These are phyloP conservation scores for Raffaelea ambrosiae DNA, from an alignment of 2,329 filamentous ascomycete species.

Conservation along the genomic window DNA sequence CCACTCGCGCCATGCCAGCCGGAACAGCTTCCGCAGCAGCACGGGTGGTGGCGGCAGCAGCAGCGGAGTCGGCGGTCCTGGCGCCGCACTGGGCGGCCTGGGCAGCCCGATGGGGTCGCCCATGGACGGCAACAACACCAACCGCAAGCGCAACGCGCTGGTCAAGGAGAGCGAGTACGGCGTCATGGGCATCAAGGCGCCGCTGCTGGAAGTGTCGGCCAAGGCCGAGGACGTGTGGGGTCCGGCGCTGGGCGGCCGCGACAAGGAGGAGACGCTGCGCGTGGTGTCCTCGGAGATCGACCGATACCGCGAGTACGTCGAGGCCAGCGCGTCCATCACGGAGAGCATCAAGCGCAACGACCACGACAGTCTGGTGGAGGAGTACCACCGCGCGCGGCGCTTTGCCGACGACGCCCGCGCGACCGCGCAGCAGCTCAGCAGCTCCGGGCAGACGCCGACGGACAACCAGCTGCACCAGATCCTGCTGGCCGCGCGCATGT, in stretches of 20 bases:
- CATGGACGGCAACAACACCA: neutral
- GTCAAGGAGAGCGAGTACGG: conserved; percentile 90
- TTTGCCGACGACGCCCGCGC: conserved; percentile 71
- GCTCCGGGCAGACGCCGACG: conserved; percentile 40
- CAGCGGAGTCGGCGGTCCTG: neutral
- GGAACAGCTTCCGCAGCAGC: conserved; percentile 54
- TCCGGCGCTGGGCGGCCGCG: conserved; percentile 79
- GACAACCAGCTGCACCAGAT: conserved; percentile 81
- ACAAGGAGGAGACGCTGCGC: conserved; percentile 84
- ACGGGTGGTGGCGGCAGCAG: conserved; percentile 15
- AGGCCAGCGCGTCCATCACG: conserved; percentile 66
- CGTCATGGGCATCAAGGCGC: conserved; percentile 77
- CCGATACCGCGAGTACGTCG: conserved; percentile 72
- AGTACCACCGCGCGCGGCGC: conserved; percentile 74
- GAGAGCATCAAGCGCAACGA: conserved; percentile 87
- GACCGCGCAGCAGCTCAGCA: conserved; percentile 50
- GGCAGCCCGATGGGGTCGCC: neutral
- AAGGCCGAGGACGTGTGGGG: conserved; percentile 98
- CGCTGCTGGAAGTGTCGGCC: conserved; percentile 79
- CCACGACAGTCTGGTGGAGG: conserved; percentile 78
- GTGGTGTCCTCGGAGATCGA: conserved; percentile 67
- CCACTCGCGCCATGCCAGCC: conserved; percentile 61
- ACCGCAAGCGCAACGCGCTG: conserved; percentile 75
- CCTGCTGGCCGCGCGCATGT: conserved; percentile 84
- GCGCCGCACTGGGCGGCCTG: conserved; percentile 1